Percentiles rank a stretch among this genome's conserved stretches.
phyloP scores from a whole-genome alignment of 495 filamentous ascomycete species.

The Lasiosphaeria ovina region DNA sequence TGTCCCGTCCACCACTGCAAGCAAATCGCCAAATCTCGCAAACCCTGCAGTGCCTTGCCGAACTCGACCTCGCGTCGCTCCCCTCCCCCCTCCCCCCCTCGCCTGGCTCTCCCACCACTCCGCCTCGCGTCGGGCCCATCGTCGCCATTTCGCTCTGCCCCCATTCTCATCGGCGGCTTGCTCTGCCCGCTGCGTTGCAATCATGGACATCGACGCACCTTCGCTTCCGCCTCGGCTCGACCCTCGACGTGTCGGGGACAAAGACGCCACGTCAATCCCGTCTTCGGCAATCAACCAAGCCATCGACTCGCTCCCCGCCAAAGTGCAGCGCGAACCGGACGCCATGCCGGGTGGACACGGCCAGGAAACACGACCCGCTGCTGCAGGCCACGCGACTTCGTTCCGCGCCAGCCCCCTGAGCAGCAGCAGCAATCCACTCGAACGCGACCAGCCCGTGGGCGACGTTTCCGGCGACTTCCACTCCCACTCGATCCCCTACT shows the following conservation, averaged over 20 bases:
- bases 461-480: constrained; percentile 10
- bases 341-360: constrained; percentile 3
- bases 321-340: constrained; percentile 15
- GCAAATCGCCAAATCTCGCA: constrained; percentile 33
- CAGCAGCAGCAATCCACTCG: constrained; percentile 10
- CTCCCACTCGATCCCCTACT: background rate
- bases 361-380: constrained; percentile 10
- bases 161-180: constrained; percentile 6
- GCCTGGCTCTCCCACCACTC: constrained; percentile 17
- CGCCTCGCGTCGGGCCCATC: constrained; percentile 10
- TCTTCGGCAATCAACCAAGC: constrained; percentile 16
- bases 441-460: constrained; percentile 18
- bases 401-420: constrained; percentile 7
- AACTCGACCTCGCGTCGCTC: constrained; percentile 4
- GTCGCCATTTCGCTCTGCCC: constrained; percentile 12
- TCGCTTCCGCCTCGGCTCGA: constrained; percentile 28
- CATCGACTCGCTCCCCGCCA: constrained; percentile 8
- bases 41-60: constrained; percentile 14
- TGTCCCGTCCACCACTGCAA: too few species aligned
- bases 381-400: constrained; percentile 20
- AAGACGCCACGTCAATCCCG: constrained; percentile 21
- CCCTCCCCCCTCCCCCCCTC: constrained; percentile 9
- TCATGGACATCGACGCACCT: constrained; percentile 27
- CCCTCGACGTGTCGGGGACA: constrained; percentile 27
- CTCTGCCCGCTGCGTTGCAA: constrained; percentile 10